Evolutionary conservation across 768 basidiomycete species (phyloP).

Genomic region (Dentipellis fragilis): DNA sequence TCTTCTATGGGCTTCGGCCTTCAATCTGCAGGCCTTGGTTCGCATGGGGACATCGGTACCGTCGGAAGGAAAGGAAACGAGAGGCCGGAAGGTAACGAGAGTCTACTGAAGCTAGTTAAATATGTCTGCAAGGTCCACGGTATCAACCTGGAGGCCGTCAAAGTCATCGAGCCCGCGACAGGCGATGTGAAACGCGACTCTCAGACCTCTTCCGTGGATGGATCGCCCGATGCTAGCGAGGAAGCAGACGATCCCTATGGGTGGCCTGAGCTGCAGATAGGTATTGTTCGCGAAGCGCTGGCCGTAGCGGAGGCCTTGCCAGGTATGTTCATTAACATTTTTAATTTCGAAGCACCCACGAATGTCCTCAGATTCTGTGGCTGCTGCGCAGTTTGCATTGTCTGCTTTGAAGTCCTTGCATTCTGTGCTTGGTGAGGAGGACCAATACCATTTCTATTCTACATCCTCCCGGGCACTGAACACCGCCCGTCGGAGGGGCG

Average conservation of each 20-base stretch:
- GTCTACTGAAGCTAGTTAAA: slow-evolving; percentile 64
- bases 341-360: not conserved
- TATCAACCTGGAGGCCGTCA: slow-evolving; percentile 67
- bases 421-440: slow-evolving; percentile 54
- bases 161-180: slow-evolving; percentile 24
- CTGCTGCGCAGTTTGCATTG: slow-evolving; percentile 84
- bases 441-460: slow-evolving; percentile 73
- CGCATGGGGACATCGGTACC: slow-evolving; percentile 32
- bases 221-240: slow-evolving; percentile 26
- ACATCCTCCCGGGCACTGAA: slow-evolving; percentile 64
- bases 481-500: slow-evolving; percentile 71
- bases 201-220: not conserved
- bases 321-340: slow-evolving; percentile 35
- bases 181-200: slow-evolving; percentile 15
- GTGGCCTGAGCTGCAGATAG: slow-evolving; percentile 93
- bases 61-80: slow-evolving; percentile 70
- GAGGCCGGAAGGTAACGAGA: slow-evolving; percentile 70
- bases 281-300: slow-evolving; percentile 87
- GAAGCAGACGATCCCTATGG: slow-evolving; percentile 54
- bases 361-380: slow-evolving; percentile 54
- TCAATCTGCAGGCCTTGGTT: slow-evolving; percentile 24
- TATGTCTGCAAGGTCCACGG: slow-evolving; percentile 74
- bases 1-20: slow-evolving; percentile 28
- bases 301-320: slow-evolving; percentile 87
- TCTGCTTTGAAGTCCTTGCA: slow-evolving; percentile 74